A percentile compares a stretch with the other conserved stretches of the same genome.
Evolutionary conservation across 2,329 filamentous ascomycete genomes (phyloP).

Genomic region (Zymoseptoria passerinii): DNA sequence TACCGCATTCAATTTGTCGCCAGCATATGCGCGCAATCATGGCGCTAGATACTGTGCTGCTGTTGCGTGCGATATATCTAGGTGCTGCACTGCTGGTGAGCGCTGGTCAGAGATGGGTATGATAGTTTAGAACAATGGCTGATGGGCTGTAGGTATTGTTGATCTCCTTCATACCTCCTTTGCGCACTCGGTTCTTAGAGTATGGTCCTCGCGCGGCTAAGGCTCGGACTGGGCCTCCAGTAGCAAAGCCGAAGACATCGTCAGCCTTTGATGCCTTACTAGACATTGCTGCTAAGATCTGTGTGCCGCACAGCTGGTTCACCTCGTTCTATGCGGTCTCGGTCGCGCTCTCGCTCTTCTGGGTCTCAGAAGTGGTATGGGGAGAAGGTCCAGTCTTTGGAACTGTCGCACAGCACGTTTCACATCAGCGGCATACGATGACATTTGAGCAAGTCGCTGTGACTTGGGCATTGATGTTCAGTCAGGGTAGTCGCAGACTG

Average conservation of each 20-base stretch:
- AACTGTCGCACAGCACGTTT: constrained; percentile 31
- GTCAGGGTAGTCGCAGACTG: constrained; percentile 67
- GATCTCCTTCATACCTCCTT: constrained; percentile 42
- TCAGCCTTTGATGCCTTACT: constrained; percentile 8
- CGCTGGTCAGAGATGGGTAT: background rate
- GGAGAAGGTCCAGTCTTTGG: constrained; percentile 47
- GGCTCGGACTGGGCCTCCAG: constrained; percentile 1
- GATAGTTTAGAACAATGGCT: constrained; percentile 8
- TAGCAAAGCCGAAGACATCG: background rate
- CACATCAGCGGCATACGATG: constrained; percentile 40
- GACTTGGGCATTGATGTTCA: constrained; percentile 62
- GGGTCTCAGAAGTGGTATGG: constrained; percentile 49
- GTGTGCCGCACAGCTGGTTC: constrained; percentile 85
- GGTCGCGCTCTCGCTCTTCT: constrained; percentile 61
- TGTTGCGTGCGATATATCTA: constrained; percentile 16
- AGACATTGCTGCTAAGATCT: constrained; percentile 45
- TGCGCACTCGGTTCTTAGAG: constrained; percentile 49
- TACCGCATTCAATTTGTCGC: background rate
- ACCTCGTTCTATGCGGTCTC: constrained; percentile 76
- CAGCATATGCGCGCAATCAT: background rate
- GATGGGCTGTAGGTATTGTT: constrained; percentile 40
- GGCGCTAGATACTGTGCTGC: constrained; percentile 8
- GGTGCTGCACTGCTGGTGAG: constrained; percentile 16
- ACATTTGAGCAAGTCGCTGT: constrained; percentile 54
- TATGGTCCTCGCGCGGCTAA: constrained; percentile 47